Evolutionary conservation across 768 basidiomycete species (phyloP).

Genomic region (Udeniomyces megalosporus): DNA sequence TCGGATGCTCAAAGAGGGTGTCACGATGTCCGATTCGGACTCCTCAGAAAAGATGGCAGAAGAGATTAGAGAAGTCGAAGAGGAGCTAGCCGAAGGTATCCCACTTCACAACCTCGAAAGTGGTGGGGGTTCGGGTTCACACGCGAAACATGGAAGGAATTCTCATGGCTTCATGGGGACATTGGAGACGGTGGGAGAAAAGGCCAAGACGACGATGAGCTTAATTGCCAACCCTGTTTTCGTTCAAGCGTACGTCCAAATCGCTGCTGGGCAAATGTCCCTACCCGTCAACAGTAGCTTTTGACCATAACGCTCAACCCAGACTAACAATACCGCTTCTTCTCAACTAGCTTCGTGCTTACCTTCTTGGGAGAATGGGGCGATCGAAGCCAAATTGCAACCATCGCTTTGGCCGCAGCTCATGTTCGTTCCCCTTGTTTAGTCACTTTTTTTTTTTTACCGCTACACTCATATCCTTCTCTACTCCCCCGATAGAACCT

Average conservation of each 20-base stretch:
- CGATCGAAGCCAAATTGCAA: conserved; percentile 90
- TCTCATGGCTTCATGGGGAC: neutral
- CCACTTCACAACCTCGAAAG: conserved; percentile 65
- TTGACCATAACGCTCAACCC: no score
- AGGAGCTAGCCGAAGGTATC: conserved; percentile 54
- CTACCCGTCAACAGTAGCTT: no score
- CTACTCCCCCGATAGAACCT: conserved; percentile 49
- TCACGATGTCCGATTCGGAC: conserved; percentile 47
- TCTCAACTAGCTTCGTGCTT: conserved; percentile 45
- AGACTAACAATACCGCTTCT: no score
- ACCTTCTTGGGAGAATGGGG: conserved; percentile 99
- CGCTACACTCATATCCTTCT: conserved; percentile 2
- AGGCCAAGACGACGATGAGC: conserved; percentile 14
- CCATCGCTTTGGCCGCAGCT: conserved; percentile 85
- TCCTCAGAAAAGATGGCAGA: conserved; percentile 33
- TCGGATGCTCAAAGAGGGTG: conserved; percentile 75
- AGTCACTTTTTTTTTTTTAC: neutral
- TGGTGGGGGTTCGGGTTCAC: conserved; percentile 45
- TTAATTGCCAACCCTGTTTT: conserved; percentile 59
- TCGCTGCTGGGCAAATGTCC: no score
- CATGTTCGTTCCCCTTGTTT: conserved; percentile 49
- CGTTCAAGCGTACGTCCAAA: conserved; percentile 60
- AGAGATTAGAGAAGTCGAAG: conserved; percentile 90
- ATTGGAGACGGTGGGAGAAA: neutral
- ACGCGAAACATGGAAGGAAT: no score